phyloP scores from a whole-genome alignment of 2,329 filamentous ascomycete species.

The Ciborinia camelliae region DNA sequence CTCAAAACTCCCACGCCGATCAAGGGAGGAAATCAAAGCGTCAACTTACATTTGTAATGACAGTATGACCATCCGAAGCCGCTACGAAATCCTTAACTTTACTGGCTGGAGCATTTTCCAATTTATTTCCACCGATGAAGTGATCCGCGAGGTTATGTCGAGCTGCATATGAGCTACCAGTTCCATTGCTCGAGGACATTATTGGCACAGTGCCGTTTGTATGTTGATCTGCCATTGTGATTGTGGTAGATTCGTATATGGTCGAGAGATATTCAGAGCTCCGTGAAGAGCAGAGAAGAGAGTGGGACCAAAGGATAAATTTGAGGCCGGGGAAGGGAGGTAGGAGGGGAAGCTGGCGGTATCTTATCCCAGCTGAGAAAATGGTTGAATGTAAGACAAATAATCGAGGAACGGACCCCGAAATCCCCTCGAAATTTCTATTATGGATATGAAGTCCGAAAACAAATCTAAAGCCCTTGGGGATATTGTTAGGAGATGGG shows the following conservation, averaged over 20 bases:
- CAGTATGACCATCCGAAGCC: constrained; percentile 86
- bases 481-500: neutral
- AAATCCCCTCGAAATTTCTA: neutral
- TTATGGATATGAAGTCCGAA: neutral
- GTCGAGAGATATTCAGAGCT: constrained; percentile 22
- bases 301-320: constrained; percentile 28
- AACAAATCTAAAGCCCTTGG: too few species aligned
- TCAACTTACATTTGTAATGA: constrained; percentile 80
- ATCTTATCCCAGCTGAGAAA: constrained; percentile 14
- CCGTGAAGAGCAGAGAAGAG: constrained; percentile 31
- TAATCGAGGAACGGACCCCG: neutral
- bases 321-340: constrained; percentile 13
- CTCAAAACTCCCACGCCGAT: neutral
- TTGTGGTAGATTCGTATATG: neutral
- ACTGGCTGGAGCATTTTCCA: constrained; percentile 76
- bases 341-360: neutral
- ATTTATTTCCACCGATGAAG: constrained; percentile 92
- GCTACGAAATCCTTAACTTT: constrained; percentile 96
- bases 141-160: constrained; percentile 83
- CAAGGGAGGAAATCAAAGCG: neutral
- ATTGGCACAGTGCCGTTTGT: constrained; percentile 46
- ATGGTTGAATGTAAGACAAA: constrained; percentile 18
- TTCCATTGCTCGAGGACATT: constrained; percentile 47
- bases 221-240: constrained; percentile 24
- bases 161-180: constrained; percentile 67